phyloP scores from a whole-genome alignment of 257 asterid genomes.

The Marsdenia floribunda region DNA sequence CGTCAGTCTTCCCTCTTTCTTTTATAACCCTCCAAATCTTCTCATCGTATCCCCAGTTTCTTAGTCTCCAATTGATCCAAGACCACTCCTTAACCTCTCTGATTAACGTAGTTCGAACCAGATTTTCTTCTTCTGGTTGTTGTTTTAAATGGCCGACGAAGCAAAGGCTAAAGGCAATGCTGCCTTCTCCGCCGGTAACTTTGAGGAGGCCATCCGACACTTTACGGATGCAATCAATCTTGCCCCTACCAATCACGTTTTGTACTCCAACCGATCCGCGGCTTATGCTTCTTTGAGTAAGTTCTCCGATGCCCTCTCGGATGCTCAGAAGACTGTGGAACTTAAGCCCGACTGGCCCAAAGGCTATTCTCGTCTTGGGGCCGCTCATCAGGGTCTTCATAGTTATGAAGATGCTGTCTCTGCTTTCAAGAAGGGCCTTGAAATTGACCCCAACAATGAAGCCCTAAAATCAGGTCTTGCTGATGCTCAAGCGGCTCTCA shows the following conservation, averaged over 20 bases:
- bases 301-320: slow-evolving; percentile 68
- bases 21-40: not conserved
- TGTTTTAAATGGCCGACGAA: slow-evolving; percentile 67
- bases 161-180: slow-evolving; percentile 93
- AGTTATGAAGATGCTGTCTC: slow-evolving; percentile 52
- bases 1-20: not conserved
- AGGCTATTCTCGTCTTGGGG: slow-evolving; percentile 91
- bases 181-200: slow-evolving; percentile 80
- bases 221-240: slow-evolving; percentile 74
- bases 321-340: slow-evolving; percentile 82
- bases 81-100: not conserved
- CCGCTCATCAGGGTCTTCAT: slow-evolving; percentile 69
- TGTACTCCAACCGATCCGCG: slow-evolving; percentile 94
- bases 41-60: not conserved
- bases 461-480: slow-evolving; percentile 74
- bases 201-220: slow-evolving; percentile 53
- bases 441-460: slow-evolving; percentile 77
- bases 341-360: slow-evolving; percentile 81
- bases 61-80: not conserved
- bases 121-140: not conserved
- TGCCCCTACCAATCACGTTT: slow-evolving; percentile 70
- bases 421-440: slow-evolving; percentile 70
- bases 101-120: not conserved
- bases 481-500: slow-evolving; percentile 60
- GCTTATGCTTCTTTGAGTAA: slow-evolving; percentile 64